These are phyloP conservation scores for Leucoagaricus sp. DNA, from an alignment of 1,284 basidiomycete genomes.

Conservation along the genomic window DNA sequence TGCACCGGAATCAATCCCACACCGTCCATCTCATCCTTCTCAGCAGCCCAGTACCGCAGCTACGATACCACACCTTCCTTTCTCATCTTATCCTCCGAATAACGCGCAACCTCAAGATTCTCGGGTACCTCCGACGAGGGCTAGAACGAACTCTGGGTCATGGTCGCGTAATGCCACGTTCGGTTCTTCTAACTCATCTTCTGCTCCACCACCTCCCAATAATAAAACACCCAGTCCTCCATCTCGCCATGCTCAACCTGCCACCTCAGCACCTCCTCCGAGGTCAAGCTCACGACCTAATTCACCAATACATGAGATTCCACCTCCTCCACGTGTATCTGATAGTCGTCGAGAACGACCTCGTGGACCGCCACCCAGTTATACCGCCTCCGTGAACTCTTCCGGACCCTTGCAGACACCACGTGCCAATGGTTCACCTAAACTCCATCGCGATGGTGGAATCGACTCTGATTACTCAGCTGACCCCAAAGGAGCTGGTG, in stretches of 20 bases:
- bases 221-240: constrained; percentile 9
- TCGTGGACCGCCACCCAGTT: neutral
- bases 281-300: neutral
- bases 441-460: neutral
- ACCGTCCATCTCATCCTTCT: no score
- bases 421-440: neutral
- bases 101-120: neutral
- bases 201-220: neutral
- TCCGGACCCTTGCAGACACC: neutral
- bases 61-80: neutral
- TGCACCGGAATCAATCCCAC: neutral
- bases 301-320: neutral
- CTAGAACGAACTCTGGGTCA: constrained; percentile 11
- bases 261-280: neutral
- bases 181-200: neutral
- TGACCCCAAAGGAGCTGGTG: neutral
- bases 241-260: constrained; percentile 5
- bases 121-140: constrained; percentile 1
- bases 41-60: neutral
- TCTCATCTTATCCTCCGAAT: neutral
- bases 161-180: constrained; percentile 9
- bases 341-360: neutral
- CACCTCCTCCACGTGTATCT: neutral
- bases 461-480: neutral
- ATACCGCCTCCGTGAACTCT: neutral